Evolutionary conservation across 106 monocot genomes (phyloP).

Genomic region (Chionographis japonica): DNA sequence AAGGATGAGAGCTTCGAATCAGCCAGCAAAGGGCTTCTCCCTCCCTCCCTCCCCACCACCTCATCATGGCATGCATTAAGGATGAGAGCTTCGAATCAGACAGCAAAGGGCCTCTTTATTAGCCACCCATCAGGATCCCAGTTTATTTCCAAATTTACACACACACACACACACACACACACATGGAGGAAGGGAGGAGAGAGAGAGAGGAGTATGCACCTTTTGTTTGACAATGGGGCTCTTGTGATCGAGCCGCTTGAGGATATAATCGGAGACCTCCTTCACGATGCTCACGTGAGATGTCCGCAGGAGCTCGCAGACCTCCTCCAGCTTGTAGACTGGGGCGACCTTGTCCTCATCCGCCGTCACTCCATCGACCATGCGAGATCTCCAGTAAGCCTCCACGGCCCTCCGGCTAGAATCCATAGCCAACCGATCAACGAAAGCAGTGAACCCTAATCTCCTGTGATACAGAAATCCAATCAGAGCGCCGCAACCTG

Average conservation of each 20-base stretch:
- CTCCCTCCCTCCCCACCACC: too few relatives aligned
- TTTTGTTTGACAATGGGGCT: slow-evolving; percentile 97
- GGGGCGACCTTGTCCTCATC: slow-evolving; percentile 97
- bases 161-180: too few relatives aligned
- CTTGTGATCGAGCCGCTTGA: slow-evolving; percentile 94
- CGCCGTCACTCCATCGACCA: slow-evolving; percentile 86
- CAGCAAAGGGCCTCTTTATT: too few relatives aligned
- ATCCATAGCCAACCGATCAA: slow-evolving; percentile 50
- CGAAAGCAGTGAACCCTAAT: neutral
- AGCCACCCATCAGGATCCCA: too few relatives aligned
- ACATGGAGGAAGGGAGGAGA: too few relatives aligned
- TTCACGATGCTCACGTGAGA: slow-evolving; percentile 76
- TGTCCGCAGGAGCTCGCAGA: slow-evolving; percentile 77
- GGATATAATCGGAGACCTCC: slow-evolving; percentile 85
- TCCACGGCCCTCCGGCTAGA: slow-evolving; percentile 89
- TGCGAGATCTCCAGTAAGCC: slow-evolving; percentile 89
- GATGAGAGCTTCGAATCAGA: neutral
- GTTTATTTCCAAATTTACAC: too few relatives aligned
- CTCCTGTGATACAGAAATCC: neutral
- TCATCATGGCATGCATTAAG: neutral
- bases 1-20: neutral
- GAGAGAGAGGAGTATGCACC: slow-evolving; percentile 22
- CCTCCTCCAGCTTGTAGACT: slow-evolving; percentile 94
- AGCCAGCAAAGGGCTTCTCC: too few relatives aligned
- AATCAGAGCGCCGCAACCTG: too few relatives aligned